Conservation (phyloP, 768 basidiomycete genomes). For the Lentinula boryana region DNA sequence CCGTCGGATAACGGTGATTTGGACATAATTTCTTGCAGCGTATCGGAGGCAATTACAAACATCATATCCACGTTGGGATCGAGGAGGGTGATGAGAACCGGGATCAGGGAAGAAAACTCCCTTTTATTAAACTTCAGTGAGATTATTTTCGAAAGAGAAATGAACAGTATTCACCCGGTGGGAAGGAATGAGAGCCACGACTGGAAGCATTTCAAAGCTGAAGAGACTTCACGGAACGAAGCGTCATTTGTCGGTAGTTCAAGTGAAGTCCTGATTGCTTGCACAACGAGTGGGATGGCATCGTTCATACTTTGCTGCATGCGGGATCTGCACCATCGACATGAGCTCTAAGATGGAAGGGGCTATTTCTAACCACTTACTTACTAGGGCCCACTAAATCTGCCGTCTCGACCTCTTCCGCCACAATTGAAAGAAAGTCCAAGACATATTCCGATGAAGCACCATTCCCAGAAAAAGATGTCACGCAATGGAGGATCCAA, state of each 20-base stretch:
- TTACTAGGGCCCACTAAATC: conserved; percentile 70
- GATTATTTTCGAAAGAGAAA: background rate
- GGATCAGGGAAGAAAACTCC: conserved; percentile 56
- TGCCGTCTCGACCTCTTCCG: conserved; percentile 74
- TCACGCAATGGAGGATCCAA: conserved; percentile 67
- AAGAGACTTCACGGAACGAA: conserved; percentile 43
- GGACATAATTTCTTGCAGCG: conserved; percentile 72
- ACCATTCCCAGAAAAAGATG: conserved; percentile 53
- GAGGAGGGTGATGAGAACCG: conserved; percentile 59
- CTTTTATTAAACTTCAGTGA: background rate
- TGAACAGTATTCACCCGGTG: conserved; percentile 44
- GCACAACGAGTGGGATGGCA: conserved; percentile 65
- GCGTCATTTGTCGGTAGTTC: conserved; percentile 25
- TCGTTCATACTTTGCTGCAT: conserved; percentile 62
- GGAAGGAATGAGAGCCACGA: conserved; percentile 76
- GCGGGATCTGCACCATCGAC: conserved; percentile 37
- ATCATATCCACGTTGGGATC: conserved; percentile 44
- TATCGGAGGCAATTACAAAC: conserved; percentile 63
- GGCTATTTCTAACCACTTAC: conserved; percentile 36
- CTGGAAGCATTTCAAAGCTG: conserved; percentile 75
- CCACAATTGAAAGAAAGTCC: conserved; percentile 77
- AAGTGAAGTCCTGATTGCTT: conserved; percentile 59
- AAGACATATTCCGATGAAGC: conserved; percentile 55
- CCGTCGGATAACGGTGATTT: conserved; percentile 71
- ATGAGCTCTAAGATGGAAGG: conserved; percentile 3